phyloP scores from a whole-genome alignment of 768 basidiomycete species.

The Pisolithus marmoratus region DNA sequence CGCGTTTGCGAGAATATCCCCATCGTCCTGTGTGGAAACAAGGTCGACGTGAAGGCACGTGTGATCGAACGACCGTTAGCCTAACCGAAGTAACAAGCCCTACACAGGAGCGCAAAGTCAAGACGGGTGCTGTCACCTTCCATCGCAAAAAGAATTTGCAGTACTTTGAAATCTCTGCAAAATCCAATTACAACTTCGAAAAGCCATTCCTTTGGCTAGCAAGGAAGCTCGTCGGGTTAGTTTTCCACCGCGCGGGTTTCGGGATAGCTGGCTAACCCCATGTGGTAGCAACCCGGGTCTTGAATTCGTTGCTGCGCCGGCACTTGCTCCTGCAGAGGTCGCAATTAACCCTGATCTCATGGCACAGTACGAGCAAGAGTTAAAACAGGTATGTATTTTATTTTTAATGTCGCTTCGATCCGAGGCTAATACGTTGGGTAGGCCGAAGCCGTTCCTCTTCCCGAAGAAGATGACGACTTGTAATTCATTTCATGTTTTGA shows the following conservation, averaged over 20 bases:
- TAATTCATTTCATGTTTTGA: slow-evolving; percentile 31
- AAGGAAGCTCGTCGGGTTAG: slow-evolving; percentile 94
- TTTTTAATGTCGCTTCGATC: neutral
- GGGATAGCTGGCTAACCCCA: neutral
- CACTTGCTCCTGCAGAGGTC: slow-evolving; percentile 92
- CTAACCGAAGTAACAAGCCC: slow-evolving; percentile 4
- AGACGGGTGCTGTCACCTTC: slow-evolving; percentile 97
- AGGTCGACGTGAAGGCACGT: slow-evolving; percentile 96
- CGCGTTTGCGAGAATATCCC: slow-evolving; percentile 99
- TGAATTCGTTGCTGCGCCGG: slow-evolving; percentile 96
- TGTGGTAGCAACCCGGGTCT: slow-evolving; percentile 66
- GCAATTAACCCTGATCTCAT: slow-evolving; percentile 74
- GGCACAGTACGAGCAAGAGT: slow-evolving; percentile 71
- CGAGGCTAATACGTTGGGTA: slow-evolving; percentile 24
- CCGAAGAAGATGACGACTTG: slow-evolving; percentile 94
- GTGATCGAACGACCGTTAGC: neutral
- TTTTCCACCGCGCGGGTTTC: slow-evolving; percentile 5
- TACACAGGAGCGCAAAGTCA: slow-evolving; percentile 95
- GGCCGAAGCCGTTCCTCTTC: slow-evolving; percentile 91
- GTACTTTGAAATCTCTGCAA: slow-evolving; percentile 99
- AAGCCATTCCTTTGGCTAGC: slow-evolving; percentile 99
- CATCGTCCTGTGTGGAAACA: slow-evolving; percentile 99
- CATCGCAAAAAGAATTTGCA: slow-evolving; percentile 99
- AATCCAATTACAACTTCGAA: slow-evolving; percentile 99
- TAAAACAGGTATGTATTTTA: slow-evolving; percentile 48